Percentiles rank a stretch among this genome's conserved stretches.
phyloP scores from a whole-genome alignment of 2,329 filamentous ascomycete species.

The Blastomyces gilchristii region DNA sequence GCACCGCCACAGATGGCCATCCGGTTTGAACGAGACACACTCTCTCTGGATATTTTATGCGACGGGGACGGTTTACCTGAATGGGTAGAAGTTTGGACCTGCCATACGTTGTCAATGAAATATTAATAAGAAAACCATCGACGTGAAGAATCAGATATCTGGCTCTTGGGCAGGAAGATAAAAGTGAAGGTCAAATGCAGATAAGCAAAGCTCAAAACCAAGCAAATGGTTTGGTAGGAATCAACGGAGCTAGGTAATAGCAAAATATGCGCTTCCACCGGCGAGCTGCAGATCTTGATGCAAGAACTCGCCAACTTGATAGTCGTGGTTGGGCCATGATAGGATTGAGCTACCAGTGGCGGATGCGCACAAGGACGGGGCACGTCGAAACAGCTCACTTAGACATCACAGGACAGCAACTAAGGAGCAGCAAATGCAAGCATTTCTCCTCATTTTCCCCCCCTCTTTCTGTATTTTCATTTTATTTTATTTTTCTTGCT shows the following conservation, averaged over 20 bases:
- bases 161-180: too few species aligned
- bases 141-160: neutral
- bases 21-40: neutral
- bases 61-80: neutral
- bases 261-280: neutral
- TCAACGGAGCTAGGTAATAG: neutral
- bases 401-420: neutral
- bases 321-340: neutral
- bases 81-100: neutral
- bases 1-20: constrained; percentile 2
- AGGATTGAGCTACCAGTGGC: neutral
- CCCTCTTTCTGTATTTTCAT: neutral
- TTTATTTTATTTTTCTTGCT: neutral
- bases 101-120: neutral
- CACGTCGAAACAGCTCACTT: neutral
- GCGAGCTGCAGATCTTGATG: neutral
- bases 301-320: neutral
- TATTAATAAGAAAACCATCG: neutral
- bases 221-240: neutral
- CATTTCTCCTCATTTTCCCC: neutral
- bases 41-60: neutral
- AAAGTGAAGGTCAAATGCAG: too few species aligned
- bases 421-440: neutral
- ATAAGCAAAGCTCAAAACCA: neutral
- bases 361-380: neutral